Evolutionary conservation across 768 basidiomycete genomes (phyloP).

Genomic region (Rickenella mellea): DNA sequence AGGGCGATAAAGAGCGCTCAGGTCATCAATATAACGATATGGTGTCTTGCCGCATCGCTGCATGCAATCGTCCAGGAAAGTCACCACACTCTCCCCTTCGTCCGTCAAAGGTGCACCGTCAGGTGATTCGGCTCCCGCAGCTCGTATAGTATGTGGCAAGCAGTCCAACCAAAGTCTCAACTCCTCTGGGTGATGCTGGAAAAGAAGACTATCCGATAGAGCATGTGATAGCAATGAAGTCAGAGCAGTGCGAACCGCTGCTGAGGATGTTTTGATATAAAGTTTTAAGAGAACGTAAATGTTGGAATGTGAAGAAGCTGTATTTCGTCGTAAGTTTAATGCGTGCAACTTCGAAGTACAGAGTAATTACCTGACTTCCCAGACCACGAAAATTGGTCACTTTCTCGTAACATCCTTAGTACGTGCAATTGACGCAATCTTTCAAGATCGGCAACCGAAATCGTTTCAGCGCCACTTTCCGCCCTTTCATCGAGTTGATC

Average conservation of each 20-base stretch:
- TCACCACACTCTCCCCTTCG: conserved; percentile 46
- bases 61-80: conserved; percentile 81
- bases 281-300: conserved; percentile 65
- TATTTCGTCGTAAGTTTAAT: background rate
- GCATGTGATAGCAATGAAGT: conserved; percentile 51
- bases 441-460: conserved; percentile 31
- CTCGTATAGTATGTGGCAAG: conserved; percentile 39
- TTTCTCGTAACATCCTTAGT: conserved; percentile 61
- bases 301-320: conserved; percentile 43
- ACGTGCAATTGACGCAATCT: conserved; percentile 70
- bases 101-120: conserved; percentile 44
- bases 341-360: background rate
- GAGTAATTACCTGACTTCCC: conserved; percentile 55
- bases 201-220: conserved; percentile 67
- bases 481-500: conserved; percentile 13
- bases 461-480: conserved; percentile 10
- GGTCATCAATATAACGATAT: conserved; percentile 76
- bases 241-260: conserved; percentile 39
- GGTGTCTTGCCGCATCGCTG: conserved; percentile 76
- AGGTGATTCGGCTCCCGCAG: conserved; percentile 29
- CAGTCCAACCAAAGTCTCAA: conserved; percentile 64
- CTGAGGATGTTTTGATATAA: conserved; percentile 38
- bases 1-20: conserved; percentile 24
- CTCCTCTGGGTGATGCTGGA: conserved; percentile 69
- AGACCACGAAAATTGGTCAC: conserved; percentile 73